Percentiles rank a stretch among this genome's conserved stretches.
These are phyloP conservation scores for Hydnomerulius pinastri DNA, from an alignment of 768 basidiomycete species.

Conservation along the genomic window DNA sequence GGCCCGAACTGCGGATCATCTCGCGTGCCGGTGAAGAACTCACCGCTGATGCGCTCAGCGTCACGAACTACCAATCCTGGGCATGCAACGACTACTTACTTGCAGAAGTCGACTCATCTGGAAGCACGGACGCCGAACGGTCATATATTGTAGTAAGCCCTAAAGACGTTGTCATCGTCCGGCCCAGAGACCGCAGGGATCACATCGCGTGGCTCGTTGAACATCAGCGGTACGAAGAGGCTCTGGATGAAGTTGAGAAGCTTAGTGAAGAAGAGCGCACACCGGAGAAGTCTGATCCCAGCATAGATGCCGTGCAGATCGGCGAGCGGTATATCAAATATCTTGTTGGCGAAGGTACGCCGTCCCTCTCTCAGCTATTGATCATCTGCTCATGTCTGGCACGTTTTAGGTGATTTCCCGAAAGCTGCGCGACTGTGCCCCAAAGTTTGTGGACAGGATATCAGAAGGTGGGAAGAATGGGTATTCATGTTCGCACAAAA, in stretches of 20 bases:
- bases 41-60: slow-evolving; percentile 77
- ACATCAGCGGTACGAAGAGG: slow-evolving; percentile 83
- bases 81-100: slow-evolving; percentile 92
- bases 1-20: slow-evolving; percentile 94
- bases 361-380: neutral
- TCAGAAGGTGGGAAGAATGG: slow-evolving; percentile 93
- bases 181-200: slow-evolving; percentile 83
- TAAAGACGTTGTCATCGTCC: slow-evolving; percentile 83
- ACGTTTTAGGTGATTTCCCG: slow-evolving; percentile 54
- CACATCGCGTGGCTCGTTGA: slow-evolving; percentile 94
- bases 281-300: slow-evolving; percentile 37
- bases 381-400: neutral
- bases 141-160: slow-evolving; percentile 88
- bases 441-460: slow-evolving; percentile 80
- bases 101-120: slow-evolving; percentile 44
- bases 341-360: slow-evolving; percentile 76
- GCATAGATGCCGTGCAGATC: slow-evolving; percentile 64
- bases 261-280: slow-evolving; percentile 37
- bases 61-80: slow-evolving; percentile 80
- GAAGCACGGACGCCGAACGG: slow-evolving; percentile 35
- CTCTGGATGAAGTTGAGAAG: slow-evolving; percentile 76
- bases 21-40: slow-evolving; percentile 87
- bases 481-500: slow-evolving; percentile 88
- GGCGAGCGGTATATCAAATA: slow-evolving; percentile 87
- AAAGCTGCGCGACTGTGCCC: slow-evolving; percentile 84